These are phyloP conservation scores for Paecilomyces formosus DNA, from an alignment of 2,329 filamentous ascomycete genomes.

Conservation along the genomic window DNA sequence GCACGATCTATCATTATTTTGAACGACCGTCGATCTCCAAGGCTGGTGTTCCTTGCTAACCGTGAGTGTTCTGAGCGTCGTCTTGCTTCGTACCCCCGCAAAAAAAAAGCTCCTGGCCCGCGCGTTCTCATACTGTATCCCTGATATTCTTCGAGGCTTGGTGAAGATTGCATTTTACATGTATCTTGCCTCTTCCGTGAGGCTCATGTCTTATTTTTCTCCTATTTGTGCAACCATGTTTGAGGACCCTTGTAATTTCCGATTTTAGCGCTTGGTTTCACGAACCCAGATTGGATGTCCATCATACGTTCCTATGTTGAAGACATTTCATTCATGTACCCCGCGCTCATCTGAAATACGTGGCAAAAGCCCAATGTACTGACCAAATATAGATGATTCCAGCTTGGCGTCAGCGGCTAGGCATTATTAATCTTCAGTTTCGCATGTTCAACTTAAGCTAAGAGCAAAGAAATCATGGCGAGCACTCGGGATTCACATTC, in stretches of 20 bases:
- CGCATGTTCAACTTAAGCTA: slow-evolving; percentile 8
- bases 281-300: neutral
- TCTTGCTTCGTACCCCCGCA: neutral
- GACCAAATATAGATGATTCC: neutral
- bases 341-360: neutral
- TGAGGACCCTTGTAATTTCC: neutral
- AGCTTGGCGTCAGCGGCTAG: neutral
- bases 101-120: neutral
- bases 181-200: neutral
- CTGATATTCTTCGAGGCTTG: neutral
- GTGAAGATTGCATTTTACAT: neutral
- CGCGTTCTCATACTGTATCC: neutral
- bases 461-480: slow-evolving; percentile 23
- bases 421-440: neutral
- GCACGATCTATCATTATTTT: neutral
- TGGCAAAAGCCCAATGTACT: neutral
- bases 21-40: neutral
- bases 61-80: neutral
- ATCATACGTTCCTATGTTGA: neutral
- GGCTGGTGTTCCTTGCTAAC: neutral
- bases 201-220: neutral
- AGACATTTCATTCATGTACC: neutral
- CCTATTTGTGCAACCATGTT: neutral
- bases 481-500: slow-evolving; percentile 34
- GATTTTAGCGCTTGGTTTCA: neutral